Percentiles rank a stretch among this genome's conserved stretches.
Evolutionary conservation across 1,284 basidiomycete genomes (phyloP).

Genomic region (Apiotrichum laibachii): DNA sequence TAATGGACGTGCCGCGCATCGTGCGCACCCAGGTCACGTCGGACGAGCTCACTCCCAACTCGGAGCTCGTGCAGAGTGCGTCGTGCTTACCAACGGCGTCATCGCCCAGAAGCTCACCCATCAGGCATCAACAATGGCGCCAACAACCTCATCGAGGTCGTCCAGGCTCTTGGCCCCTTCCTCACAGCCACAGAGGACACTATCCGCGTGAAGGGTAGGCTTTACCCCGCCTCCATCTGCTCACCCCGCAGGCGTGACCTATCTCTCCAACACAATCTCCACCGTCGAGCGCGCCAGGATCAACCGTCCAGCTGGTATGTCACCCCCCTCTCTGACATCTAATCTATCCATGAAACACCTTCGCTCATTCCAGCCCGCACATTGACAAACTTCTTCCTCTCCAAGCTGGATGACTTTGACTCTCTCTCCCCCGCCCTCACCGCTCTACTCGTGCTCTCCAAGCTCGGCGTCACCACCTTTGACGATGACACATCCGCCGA

Average conservation of each 20-base stretch:
- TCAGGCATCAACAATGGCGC: constrained; percentile 65
- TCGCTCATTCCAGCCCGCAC: constrained; percentile 62
- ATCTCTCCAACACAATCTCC: constrained; percentile 60
- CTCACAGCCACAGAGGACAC: constrained; percentile 81
- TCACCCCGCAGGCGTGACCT: constrained; percentile 35
- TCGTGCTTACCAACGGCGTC: constrained; percentile 1
- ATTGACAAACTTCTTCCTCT: constrained; percentile 75
- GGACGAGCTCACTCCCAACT: constrained; percentile 37
- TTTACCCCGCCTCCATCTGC: background rate
- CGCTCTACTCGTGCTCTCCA: constrained; percentile 68
- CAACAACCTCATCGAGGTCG: constrained; percentile 71
- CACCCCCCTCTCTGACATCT: background rate
- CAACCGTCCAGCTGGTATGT: constrained; percentile 66
- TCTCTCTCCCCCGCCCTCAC: constrained; percentile 72
- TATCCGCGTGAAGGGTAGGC: constrained; percentile 71
- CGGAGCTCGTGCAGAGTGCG: constrained; percentile 40
- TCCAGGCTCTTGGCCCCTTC: constrained; percentile 80
- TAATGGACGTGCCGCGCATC: constrained; percentile 46
- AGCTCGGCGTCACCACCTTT: constrained; percentile 59
- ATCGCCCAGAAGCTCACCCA: background rate
- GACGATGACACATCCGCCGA: constrained; percentile 68
- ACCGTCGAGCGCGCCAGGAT: constrained; percentile 64
- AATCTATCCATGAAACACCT: background rate
- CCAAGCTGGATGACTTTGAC: constrained; percentile 81
- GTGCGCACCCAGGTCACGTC: constrained; percentile 46